Evolutionary conservation across 805 yeast species (phyloP), one percentile per base, ranked within the genome.

Genomic region (Candida dajiaensis): DNA sequence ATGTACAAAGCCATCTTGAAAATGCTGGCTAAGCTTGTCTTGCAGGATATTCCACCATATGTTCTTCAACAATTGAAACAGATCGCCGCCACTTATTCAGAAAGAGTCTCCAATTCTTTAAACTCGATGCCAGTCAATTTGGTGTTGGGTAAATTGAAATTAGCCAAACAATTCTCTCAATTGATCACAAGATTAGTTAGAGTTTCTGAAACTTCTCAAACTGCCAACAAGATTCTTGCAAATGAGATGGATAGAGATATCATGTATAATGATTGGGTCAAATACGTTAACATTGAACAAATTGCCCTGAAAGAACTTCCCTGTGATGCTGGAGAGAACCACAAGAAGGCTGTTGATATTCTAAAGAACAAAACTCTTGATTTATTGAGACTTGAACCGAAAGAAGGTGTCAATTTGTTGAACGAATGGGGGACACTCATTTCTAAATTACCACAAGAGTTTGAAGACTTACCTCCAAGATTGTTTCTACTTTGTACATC

Each of bases 201-300:
- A 50, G 76, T 75, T 52, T 69, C 74, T 47, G 78, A 78, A 58
- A 69, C 83, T 20, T 78, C 78, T 2, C 69, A 67, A 50, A 69
- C 71, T 41, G 81, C 80, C 0, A 66, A 70, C 29, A 68, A 68
- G 49, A 74, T 78, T 22, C 67, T 78, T 35, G 63, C 67, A 19
- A 70, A 70, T 44, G 59, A 62, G 8, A 49, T 57, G 13, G 83
- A 79, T 43, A 65, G 72, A 40, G 66, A 63, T 29, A 59, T 70
- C 26, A 83, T 83, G 88, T 57, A 68, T 39, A 61, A 64, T 31
- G 87, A 81, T 61, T 83, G 88, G 89, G 45, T 61, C 12, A 55
- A 64, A 42, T 67, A 68, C 47, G 76, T 80, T 36, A 77, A 80
- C 52, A 61, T 73, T 40, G 63, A 60, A 23, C 70, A 71, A 38